A percentile compares a stretch with the other conserved stretches of the same genome.
These are phyloP conservation scores for Beta corolliflora DNA, from an alignment of 179 eudicot genomes.

Conservation along the genomic window DNA sequence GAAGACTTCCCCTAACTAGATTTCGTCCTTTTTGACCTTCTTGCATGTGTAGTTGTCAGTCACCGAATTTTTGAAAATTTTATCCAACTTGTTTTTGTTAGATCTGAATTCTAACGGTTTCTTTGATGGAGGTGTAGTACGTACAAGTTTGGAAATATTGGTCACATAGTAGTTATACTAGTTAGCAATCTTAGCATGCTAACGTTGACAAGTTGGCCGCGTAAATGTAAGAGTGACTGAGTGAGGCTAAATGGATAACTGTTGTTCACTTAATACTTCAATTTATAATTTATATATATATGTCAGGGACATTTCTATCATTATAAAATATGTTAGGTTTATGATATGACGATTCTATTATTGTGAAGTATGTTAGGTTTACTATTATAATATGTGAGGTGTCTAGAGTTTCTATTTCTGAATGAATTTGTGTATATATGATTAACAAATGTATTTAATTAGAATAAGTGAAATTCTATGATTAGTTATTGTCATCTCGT, in stretches of 20 bases:
- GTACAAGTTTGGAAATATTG: background rate
- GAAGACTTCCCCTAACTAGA: slow-evolving; percentile 22
- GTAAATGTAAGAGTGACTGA: background rate
- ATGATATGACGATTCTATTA: no score
- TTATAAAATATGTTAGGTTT: no score
- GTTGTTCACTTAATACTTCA: no score
- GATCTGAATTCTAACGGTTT: background rate
- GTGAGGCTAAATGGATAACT: background rate
- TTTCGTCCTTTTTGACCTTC: slow-evolving; percentile 19
- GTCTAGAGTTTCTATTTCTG: no score
- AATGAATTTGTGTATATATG: no score
- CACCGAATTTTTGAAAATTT: background rate
- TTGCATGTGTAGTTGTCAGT: slow-evolving; percentile 10
- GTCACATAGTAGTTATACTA: background rate
- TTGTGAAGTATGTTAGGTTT: no score
- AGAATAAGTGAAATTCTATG: no score
- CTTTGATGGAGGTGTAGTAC: background rate
- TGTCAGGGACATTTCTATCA: no score
- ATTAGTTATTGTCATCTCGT: no score
- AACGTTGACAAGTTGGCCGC: background rate
- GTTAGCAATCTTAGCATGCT: background rate
- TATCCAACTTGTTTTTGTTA: slow-evolving; percentile 2
- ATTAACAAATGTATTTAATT: no score
- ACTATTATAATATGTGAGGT: no score
- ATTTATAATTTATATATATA: no score